Conservation (phyloP, 306 rosid species). For the Malus sieversii region DNA sequence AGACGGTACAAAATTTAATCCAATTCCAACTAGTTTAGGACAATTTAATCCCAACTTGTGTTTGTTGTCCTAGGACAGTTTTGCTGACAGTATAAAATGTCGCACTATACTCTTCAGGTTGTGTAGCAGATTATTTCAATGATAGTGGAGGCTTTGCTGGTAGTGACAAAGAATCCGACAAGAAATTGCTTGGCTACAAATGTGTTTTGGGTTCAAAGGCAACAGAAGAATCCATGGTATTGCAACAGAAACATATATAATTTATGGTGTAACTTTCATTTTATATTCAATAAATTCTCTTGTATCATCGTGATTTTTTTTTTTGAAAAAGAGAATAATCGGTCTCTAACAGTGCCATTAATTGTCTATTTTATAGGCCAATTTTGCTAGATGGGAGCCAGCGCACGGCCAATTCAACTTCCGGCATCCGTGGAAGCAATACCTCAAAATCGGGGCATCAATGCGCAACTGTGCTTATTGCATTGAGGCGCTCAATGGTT, state of each 20-base stretch:
- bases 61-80: not conserved
- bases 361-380: conserved; percentile 42
- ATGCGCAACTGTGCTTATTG: conserved; percentile 73
- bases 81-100: not conserved
- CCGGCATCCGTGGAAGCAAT: conserved; percentile 80
- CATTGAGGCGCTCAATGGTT: conserved; percentile 72
- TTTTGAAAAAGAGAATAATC: not conserved
- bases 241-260: not conserved
- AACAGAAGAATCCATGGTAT: conserved; percentile 65
- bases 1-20: conserved; percentile 36
- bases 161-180: conserved; percentile 22
- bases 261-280: not conserved
- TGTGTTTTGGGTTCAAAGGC: conserved; percentile 59
- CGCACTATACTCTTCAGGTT: conserved; percentile 34
- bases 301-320: not conserved
- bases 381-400: conserved; percentile 88
- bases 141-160: conserved; percentile 4
- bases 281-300: too few species aligned
- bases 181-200: conserved; percentile 48
- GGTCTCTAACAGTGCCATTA: not conserved
- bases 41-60: not conserved
- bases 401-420: conserved; percentile 73
- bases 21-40: not conserved
- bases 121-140: conserved; percentile 42
- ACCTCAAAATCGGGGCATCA: conserved; percentile 62